These are phyloP conservation scores for Mycena kentingensis DNA, from an alignment of 768 basidiomycete species.

Conservation along the genomic window DNA sequence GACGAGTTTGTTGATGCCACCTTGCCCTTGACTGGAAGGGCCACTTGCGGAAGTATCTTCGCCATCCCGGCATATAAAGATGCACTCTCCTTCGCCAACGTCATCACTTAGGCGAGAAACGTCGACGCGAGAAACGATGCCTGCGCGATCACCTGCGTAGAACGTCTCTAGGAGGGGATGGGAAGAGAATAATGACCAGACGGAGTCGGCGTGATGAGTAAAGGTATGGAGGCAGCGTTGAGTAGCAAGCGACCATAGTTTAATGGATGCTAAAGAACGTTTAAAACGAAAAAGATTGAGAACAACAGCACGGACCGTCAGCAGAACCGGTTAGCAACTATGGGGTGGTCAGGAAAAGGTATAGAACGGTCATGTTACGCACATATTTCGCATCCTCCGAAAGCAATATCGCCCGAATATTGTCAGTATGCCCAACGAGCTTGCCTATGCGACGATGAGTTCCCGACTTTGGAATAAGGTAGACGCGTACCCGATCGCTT, in stretches of 20 bases:
- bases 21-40: conserved; percentile 31
- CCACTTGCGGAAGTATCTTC: conserved; percentile 36
- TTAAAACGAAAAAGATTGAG: conserved; percentile 22
- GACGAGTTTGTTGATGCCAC: conserved; percentile 82
- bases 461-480: neutral
- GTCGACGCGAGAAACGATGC: conserved; percentile 90
- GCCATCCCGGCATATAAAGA: conserved; percentile 73
- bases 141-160: conserved; percentile 92
- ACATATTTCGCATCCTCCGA: conserved; percentile 92
- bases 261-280: conserved; percentile 63
- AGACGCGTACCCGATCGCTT: conserved; percentile 54
- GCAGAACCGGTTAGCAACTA: conserved; percentile 85
- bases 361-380: conserved; percentile 34
- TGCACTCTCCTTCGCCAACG: conserved; percentile 86
- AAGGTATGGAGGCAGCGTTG: conserved; percentile 96
- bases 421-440: conserved; percentile 96
- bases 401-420: conserved; percentile 86
- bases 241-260: conserved; percentile 89
- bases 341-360: conserved; percentile 12
- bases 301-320: conserved; percentile 48
- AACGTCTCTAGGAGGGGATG: conserved; percentile 87
- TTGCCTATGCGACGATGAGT: conserved; percentile 49
- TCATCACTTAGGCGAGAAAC: conserved; percentile 73
- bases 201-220: conserved; percentile 90
- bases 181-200: conserved; percentile 89